phyloP scores from a whole-genome alignment of 441 rosid genomes.

The Hura crepitans region DNA sequence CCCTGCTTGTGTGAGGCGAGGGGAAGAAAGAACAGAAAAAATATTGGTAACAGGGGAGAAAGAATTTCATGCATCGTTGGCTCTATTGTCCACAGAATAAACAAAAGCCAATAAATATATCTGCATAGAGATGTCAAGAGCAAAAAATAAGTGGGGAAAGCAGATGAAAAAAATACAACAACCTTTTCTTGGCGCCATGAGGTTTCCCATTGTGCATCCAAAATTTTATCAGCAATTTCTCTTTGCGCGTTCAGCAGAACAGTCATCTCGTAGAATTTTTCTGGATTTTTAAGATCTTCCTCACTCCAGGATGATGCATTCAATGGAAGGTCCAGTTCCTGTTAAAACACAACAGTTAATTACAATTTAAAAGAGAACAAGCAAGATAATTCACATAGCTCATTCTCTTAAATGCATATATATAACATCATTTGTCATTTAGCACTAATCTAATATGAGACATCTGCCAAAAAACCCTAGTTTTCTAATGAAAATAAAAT shows the following conservation, averaged over 20 bases:
- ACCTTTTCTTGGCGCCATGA: constrained; percentile 94
- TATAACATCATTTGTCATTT: background rate
- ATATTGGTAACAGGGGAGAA: background rate
- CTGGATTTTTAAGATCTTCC: constrained; percentile 72
- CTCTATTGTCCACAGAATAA: background rate
- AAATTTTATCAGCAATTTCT: constrained; percentile 72
- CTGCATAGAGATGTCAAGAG: background rate
- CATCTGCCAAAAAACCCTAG: background rate
- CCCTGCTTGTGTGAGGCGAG: background rate
- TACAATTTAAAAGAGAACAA: constrained; percentile 6
- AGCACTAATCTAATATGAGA: background rate
- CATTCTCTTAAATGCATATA: background rate
- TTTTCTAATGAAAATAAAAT: background rate
- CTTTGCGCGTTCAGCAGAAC: constrained; percentile 88
- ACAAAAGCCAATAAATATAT: background rate
- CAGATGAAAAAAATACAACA: constrained; percentile 17
- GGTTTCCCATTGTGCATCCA: constrained; percentile 84
- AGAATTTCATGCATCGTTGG: background rate
- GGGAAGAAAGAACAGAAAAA: background rate
- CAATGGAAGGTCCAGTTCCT: constrained; percentile 80
- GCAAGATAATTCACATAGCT: background rate
- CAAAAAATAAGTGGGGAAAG: background rate
- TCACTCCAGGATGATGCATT: constrained; percentile 79
- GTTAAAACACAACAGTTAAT: constrained; percentile 30
- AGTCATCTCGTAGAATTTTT: constrained; percentile 77